Conservation (phyloP, 1,139 yeast genomes). For the Diutina sp. region DNA sequence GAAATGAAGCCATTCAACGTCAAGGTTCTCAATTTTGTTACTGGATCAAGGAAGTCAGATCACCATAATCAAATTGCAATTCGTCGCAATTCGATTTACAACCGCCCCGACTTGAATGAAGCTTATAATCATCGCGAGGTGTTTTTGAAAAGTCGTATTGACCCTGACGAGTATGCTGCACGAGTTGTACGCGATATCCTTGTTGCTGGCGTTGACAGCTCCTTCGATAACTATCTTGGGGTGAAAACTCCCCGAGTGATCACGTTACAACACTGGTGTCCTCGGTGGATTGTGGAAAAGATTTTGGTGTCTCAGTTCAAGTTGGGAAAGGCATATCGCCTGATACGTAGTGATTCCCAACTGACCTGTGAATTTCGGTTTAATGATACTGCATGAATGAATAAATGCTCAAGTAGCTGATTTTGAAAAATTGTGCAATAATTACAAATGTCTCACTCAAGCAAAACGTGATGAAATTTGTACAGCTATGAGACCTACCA, state of each 20-base stretch:
- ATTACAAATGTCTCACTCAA: not conserved
- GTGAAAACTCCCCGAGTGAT: not conserved
- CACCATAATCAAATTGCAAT: too few species aligned
- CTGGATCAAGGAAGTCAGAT: conserved; percentile 12
- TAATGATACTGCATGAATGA: too few species aligned
- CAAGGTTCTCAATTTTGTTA: conserved; percentile 53
- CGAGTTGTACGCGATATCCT: conserved; percentile 41
- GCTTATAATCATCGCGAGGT: not conserved
- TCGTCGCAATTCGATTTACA: not conserved
- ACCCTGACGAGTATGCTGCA: conserved; percentile 40
- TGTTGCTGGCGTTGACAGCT: conserved; percentile 24
- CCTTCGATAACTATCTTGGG: conserved; percentile 26
- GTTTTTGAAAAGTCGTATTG: not conserved
- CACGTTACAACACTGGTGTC: conserved; percentile 22
- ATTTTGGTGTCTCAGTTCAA: conserved; percentile 35
- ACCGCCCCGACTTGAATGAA: not conserved
- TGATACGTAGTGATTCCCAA: not conserved
- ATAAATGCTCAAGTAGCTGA: not conserved
- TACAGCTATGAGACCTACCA: not conserved
- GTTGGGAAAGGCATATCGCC: conserved; percentile 10
- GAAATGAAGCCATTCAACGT: conserved; percentile 69
- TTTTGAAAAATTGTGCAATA: not conserved
- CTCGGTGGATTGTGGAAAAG: conserved; percentile 36
- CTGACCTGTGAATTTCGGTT: not conserved
- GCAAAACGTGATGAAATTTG: not conserved